Base-by-base conservation (phyloP, 805 yeast genomes). In the Candida ponderosae region DNA sequence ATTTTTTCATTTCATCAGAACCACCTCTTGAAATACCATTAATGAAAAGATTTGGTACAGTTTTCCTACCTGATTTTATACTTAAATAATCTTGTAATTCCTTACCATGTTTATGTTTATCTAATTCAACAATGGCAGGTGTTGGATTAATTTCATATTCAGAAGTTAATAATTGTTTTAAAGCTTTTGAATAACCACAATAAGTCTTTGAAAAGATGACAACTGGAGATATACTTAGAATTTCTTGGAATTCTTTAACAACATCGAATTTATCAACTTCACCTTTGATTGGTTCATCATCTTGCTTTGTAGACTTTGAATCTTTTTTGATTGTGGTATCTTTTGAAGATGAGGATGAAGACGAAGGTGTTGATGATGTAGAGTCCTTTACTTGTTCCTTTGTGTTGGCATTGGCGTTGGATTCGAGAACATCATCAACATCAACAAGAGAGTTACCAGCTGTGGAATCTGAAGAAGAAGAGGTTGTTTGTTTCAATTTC, bases 31-130 rank as follows among this genome's bases (percentile, higher is more conserved):
- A 79, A 19, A 71, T 57, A 8, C 83, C 81, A 39, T 79, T 81
- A 37, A 90, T 73, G 37, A 86, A 67, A 17, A 93, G 73, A 54
- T 93, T 93, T 19, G 98, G 98, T 13, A 93, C 98, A 0, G 97
- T 90, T 21, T 62, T 62, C 48, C 96, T 76, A 6, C 93, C 94
- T 5, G 95, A 76, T 39, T 70, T 58, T 35, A 69, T 65, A 15
- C 70, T 81, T 36, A 93, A 68, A 57, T 81, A 81, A 15, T 66
- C 73, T 60, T 89, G 97, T 42, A 93, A 68, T 43, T 73, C 81
- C 3, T 63, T 57, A 2, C 97, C 97, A 55, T 86, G 71, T 35
- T 71, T 67, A 56, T 87, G 95, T 50, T 68, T 69, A 60, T 90
- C 97, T 36, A 90, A 67, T 54, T 90, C 97, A 15, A 90, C 85